Evolutionary conservation across 2,329 filamentous ascomycete genomes (phyloP).

Genomic region (Fusarium floridanum): DNA sequence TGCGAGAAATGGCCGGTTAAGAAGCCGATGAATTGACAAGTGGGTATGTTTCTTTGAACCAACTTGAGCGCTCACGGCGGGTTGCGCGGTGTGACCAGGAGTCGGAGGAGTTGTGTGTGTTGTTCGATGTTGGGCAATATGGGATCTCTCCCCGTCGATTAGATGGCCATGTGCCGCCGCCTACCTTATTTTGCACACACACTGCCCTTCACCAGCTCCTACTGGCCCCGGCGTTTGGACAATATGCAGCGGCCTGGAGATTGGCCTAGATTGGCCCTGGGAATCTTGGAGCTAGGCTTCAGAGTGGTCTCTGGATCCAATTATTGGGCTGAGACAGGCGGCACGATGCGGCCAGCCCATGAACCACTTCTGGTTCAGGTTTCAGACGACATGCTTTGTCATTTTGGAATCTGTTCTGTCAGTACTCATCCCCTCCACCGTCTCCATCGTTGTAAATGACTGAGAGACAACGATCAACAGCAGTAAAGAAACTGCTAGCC

Average conservation of each 20-base stretch:
- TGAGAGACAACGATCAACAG: constrained; percentile 35
- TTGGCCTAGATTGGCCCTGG: constrained; percentile 38
- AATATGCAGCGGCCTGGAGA: constrained; percentile 31
- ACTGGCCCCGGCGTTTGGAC: constrained; percentile 15
- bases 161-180: neutral
- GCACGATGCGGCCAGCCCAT: constrained; percentile 40
- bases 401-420: constrained; percentile 8
- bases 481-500: constrained; percentile 30
- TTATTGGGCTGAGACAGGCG: constrained; percentile 45
- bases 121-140: neutral
- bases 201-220: constrained; percentile 15
- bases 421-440: constrained; percentile 3
- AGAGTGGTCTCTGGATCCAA: constrained; percentile 39
- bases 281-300: constrained; percentile 39
- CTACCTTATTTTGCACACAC: constrained; percentile 9
- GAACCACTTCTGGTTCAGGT: constrained; percentile 41
- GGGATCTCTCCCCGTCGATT: neutral
- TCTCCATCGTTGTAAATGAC: constrained; percentile 27
- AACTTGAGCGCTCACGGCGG: constrained; percentile 3
- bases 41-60: neutral
- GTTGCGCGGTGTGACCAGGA: neutral
- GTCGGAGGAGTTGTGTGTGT: neutral
- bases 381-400: constrained; percentile 30
- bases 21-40: constrained; percentile 7
- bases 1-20: constrained; percentile 18